A percentile compares a stretch with the other conserved stretches of the same genome.
Conservation (phyloP, 176 grass and related monocot species). For the Aegilops tauschii region DNA sequence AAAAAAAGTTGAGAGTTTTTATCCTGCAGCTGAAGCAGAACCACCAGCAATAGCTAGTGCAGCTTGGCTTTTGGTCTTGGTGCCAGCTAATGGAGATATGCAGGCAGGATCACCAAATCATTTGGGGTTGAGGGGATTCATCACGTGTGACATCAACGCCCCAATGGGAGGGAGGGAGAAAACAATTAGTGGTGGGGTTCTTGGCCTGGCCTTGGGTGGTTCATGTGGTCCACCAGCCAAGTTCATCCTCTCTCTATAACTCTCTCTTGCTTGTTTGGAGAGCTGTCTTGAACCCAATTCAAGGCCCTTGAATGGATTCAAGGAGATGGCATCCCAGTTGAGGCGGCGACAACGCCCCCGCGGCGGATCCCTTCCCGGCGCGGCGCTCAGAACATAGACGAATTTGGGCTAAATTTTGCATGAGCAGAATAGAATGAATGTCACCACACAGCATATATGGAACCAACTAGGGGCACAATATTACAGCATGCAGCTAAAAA, state of each 20-base stretch:
- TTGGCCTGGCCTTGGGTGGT: slow-evolving; percentile 14
- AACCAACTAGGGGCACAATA: background rate
- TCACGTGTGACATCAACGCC: slow-evolving; percentile 55
- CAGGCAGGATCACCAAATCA: slow-evolving; percentile 40
- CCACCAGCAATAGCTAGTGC: background rate
- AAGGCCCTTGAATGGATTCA: slow-evolving; percentile 7
- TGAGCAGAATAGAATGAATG: background rate
- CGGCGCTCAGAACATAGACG: background rate
- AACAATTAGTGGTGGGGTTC: slow-evolving; percentile 46
- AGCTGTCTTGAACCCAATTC: background rate
- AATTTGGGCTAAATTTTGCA: background rate
- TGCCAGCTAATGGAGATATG: slow-evolving; percentile 33
- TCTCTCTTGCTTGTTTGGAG: slow-evolving; percentile 11
- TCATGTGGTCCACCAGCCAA: slow-evolving; percentile 48
- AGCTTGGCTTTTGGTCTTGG: background rate
- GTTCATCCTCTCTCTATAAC: background rate
- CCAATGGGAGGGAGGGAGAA: slow-evolving; percentile 18
- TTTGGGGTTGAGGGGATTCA: slow-evolving; percentile 41
- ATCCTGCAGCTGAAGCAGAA: background rate
- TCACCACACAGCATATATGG: background rate
- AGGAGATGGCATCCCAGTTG: background rate
- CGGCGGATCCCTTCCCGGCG: background rate
- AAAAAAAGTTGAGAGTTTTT: background rate
- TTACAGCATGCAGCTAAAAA: background rate
- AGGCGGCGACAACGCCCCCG: background rate